Evolutionary conservation across 371 early-diverging fungal genomes (phyloP).

Genomic region (Mucor sp.): DNA sequence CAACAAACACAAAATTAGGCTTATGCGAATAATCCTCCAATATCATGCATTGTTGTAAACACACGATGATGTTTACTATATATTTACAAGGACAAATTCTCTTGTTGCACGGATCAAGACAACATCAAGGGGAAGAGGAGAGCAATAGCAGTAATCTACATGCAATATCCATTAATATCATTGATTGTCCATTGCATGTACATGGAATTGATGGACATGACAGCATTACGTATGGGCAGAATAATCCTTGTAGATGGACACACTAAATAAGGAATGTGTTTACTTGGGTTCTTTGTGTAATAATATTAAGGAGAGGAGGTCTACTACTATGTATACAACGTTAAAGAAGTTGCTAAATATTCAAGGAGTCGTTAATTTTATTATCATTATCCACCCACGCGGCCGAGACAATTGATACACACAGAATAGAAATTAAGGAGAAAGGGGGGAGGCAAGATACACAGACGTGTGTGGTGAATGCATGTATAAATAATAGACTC

Average conservation of each 20-base stretch:
- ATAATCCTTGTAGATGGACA: not conserved
- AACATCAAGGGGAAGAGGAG: not conserved
- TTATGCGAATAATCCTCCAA: not conserved
- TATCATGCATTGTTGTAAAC: not conserved
- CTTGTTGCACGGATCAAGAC: not conserved
- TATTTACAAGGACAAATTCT: not conserved
- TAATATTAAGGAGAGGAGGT: not conserved
- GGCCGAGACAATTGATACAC: not conserved
- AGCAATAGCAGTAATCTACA: not conserved
- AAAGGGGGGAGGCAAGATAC: not conserved
- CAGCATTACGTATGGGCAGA: not conserved
- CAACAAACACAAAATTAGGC: not conserved
- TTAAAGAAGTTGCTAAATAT: not conserved
- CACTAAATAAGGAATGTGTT: not conserved
- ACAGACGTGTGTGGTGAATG: not conserved
- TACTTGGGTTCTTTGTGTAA: not conserved
- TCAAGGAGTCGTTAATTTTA: not conserved
- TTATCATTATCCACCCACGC: constrained; percentile 4
- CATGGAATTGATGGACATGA: not conserved
- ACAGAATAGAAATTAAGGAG: not conserved
- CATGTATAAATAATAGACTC: not conserved
- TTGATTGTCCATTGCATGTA: not conserved
- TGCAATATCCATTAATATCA: not conserved
- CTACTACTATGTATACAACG: not conserved
- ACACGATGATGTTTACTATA: not conserved